Evolutionary conservation across 2,329 filamentous ascomycete genomes (phyloP).

Genomic region (Colletotrichum shisoi): DNA sequence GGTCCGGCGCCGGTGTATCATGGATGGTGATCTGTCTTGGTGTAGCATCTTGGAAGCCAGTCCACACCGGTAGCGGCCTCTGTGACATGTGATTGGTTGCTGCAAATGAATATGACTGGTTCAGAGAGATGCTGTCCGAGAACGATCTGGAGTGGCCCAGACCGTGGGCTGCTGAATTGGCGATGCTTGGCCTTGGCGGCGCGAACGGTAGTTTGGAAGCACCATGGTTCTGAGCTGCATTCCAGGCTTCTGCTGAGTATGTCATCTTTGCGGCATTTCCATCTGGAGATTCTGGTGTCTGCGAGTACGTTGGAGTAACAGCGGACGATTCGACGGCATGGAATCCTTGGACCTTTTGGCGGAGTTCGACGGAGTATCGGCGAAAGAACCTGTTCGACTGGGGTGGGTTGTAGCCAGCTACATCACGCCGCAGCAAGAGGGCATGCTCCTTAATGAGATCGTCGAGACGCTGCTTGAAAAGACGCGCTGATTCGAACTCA

Average conservation of each 20-base stretch:
- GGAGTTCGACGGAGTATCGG: constrained; percentile 14
- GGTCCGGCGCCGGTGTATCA: not conserved
- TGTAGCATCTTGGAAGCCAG: constrained; percentile 21
- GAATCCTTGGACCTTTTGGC: constrained; percentile 20
- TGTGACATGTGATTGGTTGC: constrained; percentile 7
- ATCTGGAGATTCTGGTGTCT: not conserved
- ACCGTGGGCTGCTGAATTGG: not conserved
- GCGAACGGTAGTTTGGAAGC: constrained; percentile 4
- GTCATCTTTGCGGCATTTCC: not conserved
- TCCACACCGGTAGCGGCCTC: constrained; percentile 16
- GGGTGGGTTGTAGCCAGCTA: constrained; percentile 9
- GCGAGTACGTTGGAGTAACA: not conserved
- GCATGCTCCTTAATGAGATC: constrained; percentile 27
- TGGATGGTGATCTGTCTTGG: constrained; percentile 15
- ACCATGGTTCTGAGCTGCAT: not conserved
- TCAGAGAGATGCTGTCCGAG: constrained; percentile 26
- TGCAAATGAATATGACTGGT: constrained; percentile 22
- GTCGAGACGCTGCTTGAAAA: constrained; percentile 2
- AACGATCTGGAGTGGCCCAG: constrained; percentile 26
- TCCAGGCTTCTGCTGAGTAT: not conserved
- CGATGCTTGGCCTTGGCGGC: constrained; percentile 11
- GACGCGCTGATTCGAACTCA: constrained; percentile 10
- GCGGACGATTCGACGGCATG: not conserved
- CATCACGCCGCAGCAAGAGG: not conserved
- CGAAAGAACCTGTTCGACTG: constrained; percentile 26